A percentile compares a stretch with the other conserved stretches of the same genome.
Conservation (phyloP, 2,329 filamentous ascomycete species). For the Monosporascus ibericus region DNA sequence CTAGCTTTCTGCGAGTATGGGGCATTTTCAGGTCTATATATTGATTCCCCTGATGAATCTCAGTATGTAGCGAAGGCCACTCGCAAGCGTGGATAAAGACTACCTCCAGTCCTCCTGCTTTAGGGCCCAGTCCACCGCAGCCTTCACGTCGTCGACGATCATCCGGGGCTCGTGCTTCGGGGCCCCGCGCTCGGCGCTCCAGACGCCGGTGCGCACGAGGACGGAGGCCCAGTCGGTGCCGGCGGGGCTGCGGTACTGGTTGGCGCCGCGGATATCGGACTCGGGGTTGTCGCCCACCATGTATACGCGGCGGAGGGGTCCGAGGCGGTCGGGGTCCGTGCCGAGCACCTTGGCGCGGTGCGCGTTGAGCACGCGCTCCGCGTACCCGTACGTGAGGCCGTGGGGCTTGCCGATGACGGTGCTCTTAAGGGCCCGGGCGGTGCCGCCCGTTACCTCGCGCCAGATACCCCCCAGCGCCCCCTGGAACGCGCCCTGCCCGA, state of each 20-base stretch:
- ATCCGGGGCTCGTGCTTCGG: constrained; percentile 57
- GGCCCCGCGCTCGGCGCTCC: constrained; percentile 35
- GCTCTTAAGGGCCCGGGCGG: constrained; percentile 45
- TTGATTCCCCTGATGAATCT: neutral
- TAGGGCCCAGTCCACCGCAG: constrained; percentile 73
- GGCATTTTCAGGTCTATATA: neutral
- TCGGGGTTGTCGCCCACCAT: constrained; percentile 92
- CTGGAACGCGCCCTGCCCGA: constrained; percentile 89
- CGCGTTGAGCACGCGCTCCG: constrained; percentile 63
- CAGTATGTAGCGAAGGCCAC: neutral
- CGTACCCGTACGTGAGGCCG: constrained; percentile 72
- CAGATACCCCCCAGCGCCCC: constrained; percentile 77
- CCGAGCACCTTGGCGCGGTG: constrained; percentile 49
- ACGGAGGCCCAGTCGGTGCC: constrained; percentile 74
- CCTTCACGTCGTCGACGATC: constrained; percentile 68
- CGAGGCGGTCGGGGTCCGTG: neutral
- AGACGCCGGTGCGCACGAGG: constrained; percentile 77
- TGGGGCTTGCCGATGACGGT: constrained; percentile 80
- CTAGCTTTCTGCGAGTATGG: neutral
- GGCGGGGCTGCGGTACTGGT: constrained; percentile 60
- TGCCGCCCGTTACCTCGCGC: constrained; percentile 61
- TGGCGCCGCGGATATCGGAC: constrained; percentile 85
- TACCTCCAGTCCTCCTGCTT: constrained; percentile 42
- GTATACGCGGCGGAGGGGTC: constrained; percentile 68
- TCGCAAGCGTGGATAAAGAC: constrained; percentile 5